Conservation (phyloP, 257 asterid species). For the Penstemon barbatus region DNA sequence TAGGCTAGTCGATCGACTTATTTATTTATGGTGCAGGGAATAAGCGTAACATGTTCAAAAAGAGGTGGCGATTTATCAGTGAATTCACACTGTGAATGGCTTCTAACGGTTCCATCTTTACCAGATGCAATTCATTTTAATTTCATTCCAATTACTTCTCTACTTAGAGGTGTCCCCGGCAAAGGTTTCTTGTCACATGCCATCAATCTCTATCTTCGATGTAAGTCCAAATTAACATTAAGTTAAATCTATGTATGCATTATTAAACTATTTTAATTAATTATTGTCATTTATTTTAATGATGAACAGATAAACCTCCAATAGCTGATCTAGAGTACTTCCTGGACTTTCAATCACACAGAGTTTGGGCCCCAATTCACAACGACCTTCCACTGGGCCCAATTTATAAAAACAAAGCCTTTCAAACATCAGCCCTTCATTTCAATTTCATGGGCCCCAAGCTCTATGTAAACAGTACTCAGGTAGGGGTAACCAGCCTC, state of each 20-base stretch:
- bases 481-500: not conserved
- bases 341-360: constrained; percentile 81
- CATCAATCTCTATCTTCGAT: constrained; percentile 85
- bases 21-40: constrained; percentile 47
- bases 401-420: constrained; percentile 38
- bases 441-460: constrained; percentile 73
- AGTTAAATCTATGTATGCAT: not conserved
- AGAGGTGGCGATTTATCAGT: constrained; percentile 73
- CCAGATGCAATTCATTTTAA: constrained; percentile 75
- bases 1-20: no score
- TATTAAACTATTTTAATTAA: not conserved
- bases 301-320: constrained; percentile 82
- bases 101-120: constrained; percentile 63
- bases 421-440: constrained; percentile 49
- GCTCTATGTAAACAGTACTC: constrained; percentile 61
- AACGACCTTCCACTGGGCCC: constrained; percentile 84
- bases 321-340: constrained; percentile 70
- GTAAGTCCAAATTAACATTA: constrained; percentile 36
- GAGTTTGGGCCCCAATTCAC: constrained; percentile 81
- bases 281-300: no score
- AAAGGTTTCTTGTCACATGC: constrained; percentile 91
- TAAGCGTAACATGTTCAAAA: constrained; percentile 74
- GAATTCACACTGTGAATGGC: constrained; percentile 76
- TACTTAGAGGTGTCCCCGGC: constrained; percentile 77
- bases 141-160: constrained; percentile 85